A percentile compares a stretch with the other conserved stretches of the same genome.
Conservation (phyloP, 345 rosid genomes). For the Raphanus sativus region DNA sequence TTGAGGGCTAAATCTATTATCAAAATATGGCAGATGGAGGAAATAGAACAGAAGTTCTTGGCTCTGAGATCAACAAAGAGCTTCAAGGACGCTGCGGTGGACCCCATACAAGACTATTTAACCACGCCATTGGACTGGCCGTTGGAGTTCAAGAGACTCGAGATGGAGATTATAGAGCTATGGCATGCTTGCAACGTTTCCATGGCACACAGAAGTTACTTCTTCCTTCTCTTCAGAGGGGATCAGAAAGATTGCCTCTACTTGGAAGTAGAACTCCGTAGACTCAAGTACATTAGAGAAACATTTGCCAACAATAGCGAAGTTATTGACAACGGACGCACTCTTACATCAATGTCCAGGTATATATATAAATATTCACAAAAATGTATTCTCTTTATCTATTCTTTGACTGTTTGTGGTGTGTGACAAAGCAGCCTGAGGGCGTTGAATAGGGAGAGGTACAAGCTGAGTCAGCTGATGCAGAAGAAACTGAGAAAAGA, state of each 20-base stretch:
- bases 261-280: constrained; percentile 86
- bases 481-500: constrained; percentile 54
- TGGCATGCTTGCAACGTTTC: constrained; percentile 81
- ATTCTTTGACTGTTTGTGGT: constrained; percentile 1
- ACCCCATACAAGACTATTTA: constrained; percentile 60
- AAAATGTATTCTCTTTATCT: constrained; percentile 6
- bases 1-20: not conserved
- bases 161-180: constrained; percentile 69
- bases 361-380: constrained; percentile 19
- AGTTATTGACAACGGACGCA: constrained; percentile 53
- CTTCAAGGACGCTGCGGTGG: constrained; percentile 69
- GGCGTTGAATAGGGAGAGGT: constrained; percentile 66
- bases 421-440: constrained; percentile 47
- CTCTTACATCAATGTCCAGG: constrained; percentile 56
- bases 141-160: constrained; percentile 64
- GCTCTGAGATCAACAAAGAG: constrained; percentile 40
- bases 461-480: constrained; percentile 59
- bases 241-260: constrained; percentile 74
- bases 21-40: constrained; percentile 47
- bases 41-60: constrained; percentile 35
- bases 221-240: constrained; percentile 77
- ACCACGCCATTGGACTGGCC: constrained; percentile 50
- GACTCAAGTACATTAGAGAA: constrained; percentile 64
- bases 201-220: constrained; percentile 86
- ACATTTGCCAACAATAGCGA: constrained; percentile 48